Evolutionary conservation across 2,329 filamentous ascomycete genomes (phyloP), one percentile per base, ranked within the genome.

Genomic region (Fusarium sp.): DNA sequence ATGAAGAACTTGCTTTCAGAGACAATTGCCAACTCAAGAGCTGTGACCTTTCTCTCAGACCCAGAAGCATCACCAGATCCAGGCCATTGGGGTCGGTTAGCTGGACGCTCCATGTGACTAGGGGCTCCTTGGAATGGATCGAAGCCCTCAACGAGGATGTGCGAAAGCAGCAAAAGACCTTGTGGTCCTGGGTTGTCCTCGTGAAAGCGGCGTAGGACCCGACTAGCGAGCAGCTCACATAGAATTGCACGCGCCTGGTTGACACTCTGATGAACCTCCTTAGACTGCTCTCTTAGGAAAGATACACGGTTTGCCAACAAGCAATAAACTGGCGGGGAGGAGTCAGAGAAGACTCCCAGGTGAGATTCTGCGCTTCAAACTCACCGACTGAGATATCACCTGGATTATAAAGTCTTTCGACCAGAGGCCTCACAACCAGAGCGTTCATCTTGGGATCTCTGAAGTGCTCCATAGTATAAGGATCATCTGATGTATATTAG

Each of bases 61-160:
- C 82, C 82, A 55, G 79, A 77, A 71, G 81, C 76, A 21, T 82
- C 78, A 55, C 83, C 80, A 48, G 70, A 60, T 5, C 82, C 76
- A 1, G 82, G 80, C 82, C 82, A 84, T 57, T 83, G 82, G 8
- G 79, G 75, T 11, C 80, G 78, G 16, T 82, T 79, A 12, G 85
- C 85, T 48, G 87, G 84, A 18, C 84, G 83, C 41, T 85, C 82
- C 29, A 93, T 85, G 33, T 90, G 86, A 3, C 84, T 79, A 0
- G 91, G 91, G 0, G 91, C 91, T 55, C 90, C 90, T 74, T 93
- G 90, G 69, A 93, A 93, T 3, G 91, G 91, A 73, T 93, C 90
- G 70, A 93, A 93, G 3, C 90, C 90, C 10, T 90, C 89, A 3
- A 93, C 91, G 4, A 93, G 85, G 29, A 93, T 89, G 69, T 92